Evolutionary conservation across 371 early-diverging fungal genomes (phyloP).

Genomic region (Circinella minor): DNA sequence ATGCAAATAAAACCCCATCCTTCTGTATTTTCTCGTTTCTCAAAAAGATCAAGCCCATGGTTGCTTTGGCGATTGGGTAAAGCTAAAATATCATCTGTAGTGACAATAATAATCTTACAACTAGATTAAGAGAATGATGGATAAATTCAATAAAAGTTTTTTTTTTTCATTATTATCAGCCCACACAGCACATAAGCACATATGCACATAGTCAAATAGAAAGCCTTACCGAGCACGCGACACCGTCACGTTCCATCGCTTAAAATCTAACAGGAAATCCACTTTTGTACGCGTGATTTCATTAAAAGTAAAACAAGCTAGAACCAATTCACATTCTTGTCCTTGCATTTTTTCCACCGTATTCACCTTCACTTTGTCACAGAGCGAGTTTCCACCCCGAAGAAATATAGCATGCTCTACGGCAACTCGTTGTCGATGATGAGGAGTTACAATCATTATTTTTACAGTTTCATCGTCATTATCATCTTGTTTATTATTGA

Average conservation of each 20-base stretch:
- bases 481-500: background rate
- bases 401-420: conserved; percentile 19
- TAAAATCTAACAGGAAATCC: conserved; percentile 53
- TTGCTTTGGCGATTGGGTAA: conserved; percentile 22
- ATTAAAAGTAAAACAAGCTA: conserved; percentile 55
- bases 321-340: conserved; percentile 61
- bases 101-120: conserved; percentile 58
- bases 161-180: background rate
- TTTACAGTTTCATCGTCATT: conserved; percentile 19
- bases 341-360: conserved; percentile 67
- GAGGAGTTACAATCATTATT: conserved; percentile 58
- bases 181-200: too few relatives aligned
- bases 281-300: conserved; percentile 25
- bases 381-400: conserved; percentile 10
- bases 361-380: conserved; percentile 35
- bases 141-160: background rate
- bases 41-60: conserved; percentile 22
- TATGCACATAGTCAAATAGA: background rate
- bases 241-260: conserved; percentile 63
- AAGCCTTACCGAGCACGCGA: conserved; percentile 50
- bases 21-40: conserved; percentile 29
- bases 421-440: conserved; percentile 57
- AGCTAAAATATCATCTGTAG: conserved; percentile 45
- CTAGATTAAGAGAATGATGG: conserved; percentile 15
- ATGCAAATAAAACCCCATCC: conserved; percentile 41